Percentiles rank a stretch among this genome's conserved stretches.
Evolutionary conservation across 495 filamentous ascomycete species (phyloP).

Genomic region (Aspergillus steynii): DNA sequence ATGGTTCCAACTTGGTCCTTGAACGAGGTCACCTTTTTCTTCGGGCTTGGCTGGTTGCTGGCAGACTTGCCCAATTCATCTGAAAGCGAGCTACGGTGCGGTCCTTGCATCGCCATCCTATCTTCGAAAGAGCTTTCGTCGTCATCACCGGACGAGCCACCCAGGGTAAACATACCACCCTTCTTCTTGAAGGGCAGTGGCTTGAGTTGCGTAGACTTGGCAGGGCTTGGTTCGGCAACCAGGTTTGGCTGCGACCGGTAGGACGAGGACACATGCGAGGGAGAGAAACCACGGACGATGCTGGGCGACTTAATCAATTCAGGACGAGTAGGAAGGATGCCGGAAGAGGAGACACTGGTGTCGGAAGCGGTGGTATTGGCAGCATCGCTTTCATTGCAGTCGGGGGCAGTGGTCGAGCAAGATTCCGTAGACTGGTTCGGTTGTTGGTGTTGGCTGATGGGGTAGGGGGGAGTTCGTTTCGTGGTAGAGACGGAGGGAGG

Average conservation of each 20-base stretch:
- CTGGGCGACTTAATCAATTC: conserved; percentile 65
- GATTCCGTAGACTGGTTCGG: conserved; percentile 51
- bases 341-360: conserved; percentile 51
- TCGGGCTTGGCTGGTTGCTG: conserved; percentile 29
- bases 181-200: conserved; percentile 56
- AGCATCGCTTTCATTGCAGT: conserved; percentile 48
- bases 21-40: conserved; percentile 85
- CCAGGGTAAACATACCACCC: conserved; percentile 71
- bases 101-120: conserved; percentile 49
- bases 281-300: conserved; percentile 86
- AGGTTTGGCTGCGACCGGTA: conserved; percentile 64
- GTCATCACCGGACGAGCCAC: conserved; percentile 74
- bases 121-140: conserved; percentile 79
- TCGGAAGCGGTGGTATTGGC: conserved; percentile 46
- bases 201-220: conserved; percentile 46
- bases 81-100: conserved; percentile 53
- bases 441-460: conserved; percentile 25
- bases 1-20: conserved; percentile 72
- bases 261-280: conserved; percentile 71
- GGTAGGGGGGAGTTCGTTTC: conserved; percentile 20
- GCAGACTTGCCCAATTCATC: conserved; percentile 49
- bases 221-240: conserved; percentile 47
- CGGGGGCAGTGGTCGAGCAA: conserved; percentile 53
- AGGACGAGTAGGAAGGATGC: conserved; percentile 31
- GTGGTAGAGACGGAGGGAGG: conserved; percentile 38